Conservation (phyloP, 768 basidiomycete genomes). For the Trametes maxima region DNA sequence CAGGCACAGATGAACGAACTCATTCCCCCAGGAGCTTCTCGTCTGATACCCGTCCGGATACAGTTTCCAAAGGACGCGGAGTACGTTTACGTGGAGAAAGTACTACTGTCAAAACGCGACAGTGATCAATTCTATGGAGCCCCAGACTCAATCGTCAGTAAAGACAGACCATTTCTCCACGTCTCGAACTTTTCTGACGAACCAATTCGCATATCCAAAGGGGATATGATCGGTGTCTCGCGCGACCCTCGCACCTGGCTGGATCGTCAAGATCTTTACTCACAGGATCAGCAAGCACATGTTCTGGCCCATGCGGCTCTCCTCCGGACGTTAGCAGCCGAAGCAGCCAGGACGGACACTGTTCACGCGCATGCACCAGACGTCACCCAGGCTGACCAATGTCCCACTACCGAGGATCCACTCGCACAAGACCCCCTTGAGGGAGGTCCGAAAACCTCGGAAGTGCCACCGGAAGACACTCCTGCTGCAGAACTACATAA, state of each 20-base stretch:
- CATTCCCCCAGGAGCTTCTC: slow-evolving; percentile 4
- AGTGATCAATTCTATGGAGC: slow-evolving; percentile 2
- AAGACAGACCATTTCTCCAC: background rate
- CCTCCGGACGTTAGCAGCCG: no score
- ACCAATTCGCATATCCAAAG: slow-evolving; percentile 1
- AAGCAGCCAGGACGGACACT: no score
- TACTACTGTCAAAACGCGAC: background rate
- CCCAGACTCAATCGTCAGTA: slow-evolving; percentile 4
- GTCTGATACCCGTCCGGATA: background rate
- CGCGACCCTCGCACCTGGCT: no score
- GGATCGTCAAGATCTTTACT: no score
- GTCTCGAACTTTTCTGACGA: slow-evolving; percentile 15
- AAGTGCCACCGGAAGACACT: slow-evolving; percentile 24
- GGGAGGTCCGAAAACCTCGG: slow-evolving; percentile 36
- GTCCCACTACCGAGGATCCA: background rate
- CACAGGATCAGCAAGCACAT: no score
- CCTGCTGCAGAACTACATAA: background rate
- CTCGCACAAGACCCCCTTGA: slow-evolving; percentile 26
- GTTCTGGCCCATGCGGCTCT: no score
- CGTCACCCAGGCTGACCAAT: background rate
- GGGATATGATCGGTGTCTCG: slow-evolving; percentile 9
- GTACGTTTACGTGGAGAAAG: slow-evolving; percentile 1
- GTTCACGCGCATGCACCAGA: background rate
- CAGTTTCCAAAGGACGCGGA: background rate
- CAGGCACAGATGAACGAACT: background rate